A percentile compares a stretch with the other conserved stretches of the same genome.
Evolutionary conservation across 2,329 filamentous ascomycete species (phyloP).

Genomic region (Aureobasidium namibiae): DNA sequence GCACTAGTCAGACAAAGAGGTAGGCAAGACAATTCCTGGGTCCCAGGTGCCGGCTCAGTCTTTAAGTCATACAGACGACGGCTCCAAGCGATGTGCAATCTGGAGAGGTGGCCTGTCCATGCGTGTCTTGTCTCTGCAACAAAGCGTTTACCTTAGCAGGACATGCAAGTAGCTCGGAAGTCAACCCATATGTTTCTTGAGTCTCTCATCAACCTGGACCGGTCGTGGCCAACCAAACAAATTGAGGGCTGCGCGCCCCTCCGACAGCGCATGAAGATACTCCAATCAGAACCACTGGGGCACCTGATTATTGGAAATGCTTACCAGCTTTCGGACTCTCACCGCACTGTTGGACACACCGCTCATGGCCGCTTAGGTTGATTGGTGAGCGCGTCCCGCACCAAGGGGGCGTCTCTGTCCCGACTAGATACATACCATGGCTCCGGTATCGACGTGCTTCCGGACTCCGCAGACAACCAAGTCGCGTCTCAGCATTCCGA

Average conservation of each 20-base stretch:
- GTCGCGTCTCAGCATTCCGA: not conserved
- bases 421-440: not conserved
- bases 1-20: slow-evolving; percentile 7
- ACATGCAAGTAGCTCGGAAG: slow-evolving; percentile 2
- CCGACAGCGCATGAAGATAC: slow-evolving; percentile 1
- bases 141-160: slow-evolving; percentile 3
- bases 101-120: not conserved
- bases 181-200: not conserved
- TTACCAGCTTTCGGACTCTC: slow-evolving; percentile 3
- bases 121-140: not conserved
- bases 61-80: slow-evolving; percentile 2
- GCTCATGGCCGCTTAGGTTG: not conserved
- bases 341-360: slow-evolving; percentile 7
- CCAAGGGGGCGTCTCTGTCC: not conserved
- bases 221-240: slow-evolving; percentile 1
- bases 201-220: not conserved
- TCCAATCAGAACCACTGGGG: not conserved
- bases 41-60: not conserved
- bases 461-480: not conserved
- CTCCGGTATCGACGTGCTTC: not conserved
- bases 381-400: slow-evolving; percentile 4
- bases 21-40: slow-evolving; percentile 1
- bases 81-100: slow-evolving; percentile 5
- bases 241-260: not conserved
- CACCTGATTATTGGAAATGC: slow-evolving; percentile 1